phyloP scores from a whole-genome alignment of 805 yeast species.

The Cyberlindnera mrakii region DNA sequence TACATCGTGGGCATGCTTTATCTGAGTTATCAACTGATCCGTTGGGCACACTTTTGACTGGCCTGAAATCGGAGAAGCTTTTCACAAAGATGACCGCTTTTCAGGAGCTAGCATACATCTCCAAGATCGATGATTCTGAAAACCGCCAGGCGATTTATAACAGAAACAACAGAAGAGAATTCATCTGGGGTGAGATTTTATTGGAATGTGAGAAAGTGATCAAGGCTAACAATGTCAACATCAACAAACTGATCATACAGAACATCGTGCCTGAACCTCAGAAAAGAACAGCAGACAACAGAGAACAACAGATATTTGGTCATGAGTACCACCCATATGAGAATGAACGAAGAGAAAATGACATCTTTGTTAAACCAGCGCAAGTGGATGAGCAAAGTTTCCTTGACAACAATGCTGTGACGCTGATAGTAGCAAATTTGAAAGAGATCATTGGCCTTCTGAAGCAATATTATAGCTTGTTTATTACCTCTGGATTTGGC shows the following conservation, averaged over 20 bases:
- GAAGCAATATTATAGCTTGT: constrained; percentile 13
- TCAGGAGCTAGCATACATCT: constrained; percentile 65
- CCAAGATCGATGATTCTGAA: constrained; percentile 42
- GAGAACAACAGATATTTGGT: constrained; percentile 28
- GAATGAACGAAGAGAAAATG: constrained; percentile 9
- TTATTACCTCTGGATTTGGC: constrained; percentile 23
- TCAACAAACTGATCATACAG: constrained; percentile 21
- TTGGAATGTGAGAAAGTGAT: constrained; percentile 56
- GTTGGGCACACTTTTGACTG: constrained; percentile 55
- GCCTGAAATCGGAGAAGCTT: constrained; percentile 46
- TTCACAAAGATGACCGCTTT: constrained; percentile 60
- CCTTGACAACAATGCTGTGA: constrained; percentile 16
- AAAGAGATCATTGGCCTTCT: constrained; percentile 3
- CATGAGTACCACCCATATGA: constrained; percentile 23
- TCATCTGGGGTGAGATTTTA: constrained; percentile 52
- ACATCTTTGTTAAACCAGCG: constrained; percentile 7
- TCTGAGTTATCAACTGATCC: constrained; percentile 57
- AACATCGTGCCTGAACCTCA: background rate
- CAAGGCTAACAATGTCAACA: constrained; percentile 38
- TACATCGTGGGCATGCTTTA: constrained; percentile 59
- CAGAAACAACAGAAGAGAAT: constrained; percentile 38
- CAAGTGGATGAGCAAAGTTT: constrained; percentile 7
- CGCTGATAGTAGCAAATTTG: constrained; percentile 6
- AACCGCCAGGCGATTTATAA: constrained; percentile 50
- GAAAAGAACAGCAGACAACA: constrained; percentile 15